Percentiles rank a stretch among this genome's conserved stretches.
These are phyloP conservation scores for Albifimbria verrucaria DNA, from an alignment of 2,329 filamentous ascomycete genomes.

Conservation along the genomic window DNA sequence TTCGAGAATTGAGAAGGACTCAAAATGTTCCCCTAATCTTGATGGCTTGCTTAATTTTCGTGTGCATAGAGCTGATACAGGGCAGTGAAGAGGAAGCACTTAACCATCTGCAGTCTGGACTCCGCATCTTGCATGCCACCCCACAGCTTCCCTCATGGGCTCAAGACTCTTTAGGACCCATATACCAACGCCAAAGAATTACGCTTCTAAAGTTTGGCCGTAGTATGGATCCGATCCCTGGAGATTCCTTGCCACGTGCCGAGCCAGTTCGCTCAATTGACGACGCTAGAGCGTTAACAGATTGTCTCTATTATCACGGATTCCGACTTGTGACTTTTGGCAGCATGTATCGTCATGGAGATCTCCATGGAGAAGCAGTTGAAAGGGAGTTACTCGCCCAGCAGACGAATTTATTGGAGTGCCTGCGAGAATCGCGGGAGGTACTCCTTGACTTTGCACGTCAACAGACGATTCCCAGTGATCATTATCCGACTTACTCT, in stretches of 20 bases:
- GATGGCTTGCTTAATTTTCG: not conserved
- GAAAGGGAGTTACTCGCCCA: not conserved
- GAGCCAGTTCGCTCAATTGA: not conserved
- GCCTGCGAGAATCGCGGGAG: not conserved
- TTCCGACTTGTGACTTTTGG: not conserved
- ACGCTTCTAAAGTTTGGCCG: not conserved
- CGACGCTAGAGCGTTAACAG: not conserved
- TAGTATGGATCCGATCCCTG: not conserved
- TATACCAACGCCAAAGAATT: not conserved
- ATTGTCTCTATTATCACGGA: not conserved
- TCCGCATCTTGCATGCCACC: not conserved
- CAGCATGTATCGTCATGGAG: not conserved
- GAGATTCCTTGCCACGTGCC: not conserved
- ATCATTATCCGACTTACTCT: not conserved
- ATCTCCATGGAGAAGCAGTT: not conserved
- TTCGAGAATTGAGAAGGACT: not conserved
- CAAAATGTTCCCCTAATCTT: not conserved
- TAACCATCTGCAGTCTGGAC: not conserved
- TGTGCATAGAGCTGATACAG: not conserved
- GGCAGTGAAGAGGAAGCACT: not conserved
- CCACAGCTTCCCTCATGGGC: not conserved
- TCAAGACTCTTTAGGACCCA: not conserved
- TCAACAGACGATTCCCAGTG: not conserved
- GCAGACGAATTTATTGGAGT: not conserved
- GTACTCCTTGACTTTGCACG: not conserved